Evolutionary conservation across 768 basidiomycete species (phyloP), one percentile per base, ranked within the genome.

Genomic region (Rhizopogon vinicolor): DNA sequence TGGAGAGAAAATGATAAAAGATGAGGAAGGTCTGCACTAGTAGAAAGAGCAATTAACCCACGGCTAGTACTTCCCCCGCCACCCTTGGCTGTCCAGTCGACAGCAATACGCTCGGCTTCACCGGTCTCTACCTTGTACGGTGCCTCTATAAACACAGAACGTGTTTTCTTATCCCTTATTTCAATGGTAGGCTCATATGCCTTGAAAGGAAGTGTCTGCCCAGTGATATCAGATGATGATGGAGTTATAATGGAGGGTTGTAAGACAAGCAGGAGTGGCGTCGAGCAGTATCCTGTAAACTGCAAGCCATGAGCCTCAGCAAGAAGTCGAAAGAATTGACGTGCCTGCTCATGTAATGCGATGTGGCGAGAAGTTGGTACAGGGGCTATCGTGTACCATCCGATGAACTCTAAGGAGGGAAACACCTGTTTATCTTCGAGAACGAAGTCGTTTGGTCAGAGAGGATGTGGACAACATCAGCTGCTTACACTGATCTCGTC

Each of bases 31-130:
- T 35, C 16, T 19, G 43, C 9, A 19, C 29, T 42, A 9, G 1
- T 12, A 10, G 14, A 28, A 58, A 56, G 35, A 7, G 13, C 25
- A 31, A 22, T 37, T 48, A 45, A 77, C 89, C 73, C 61, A 93
- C 93, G 74, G 59, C 85, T 91, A 13, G 85, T 90, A 42, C 86
- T 88, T 59, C 85, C 89, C 29, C 84, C 89, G 46, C 92, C 91
- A 8, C 91, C 90, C 68, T 86, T 84, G 25, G 91, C 89, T 3
- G 91, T 91, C 81, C 93, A 96, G 68, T 98, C 96, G 0, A 99
- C 97, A 6, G 97, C 97, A 59, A 99, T 98, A 40, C 97, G 86
- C 68, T 99, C 97, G 14, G 97, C 97, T 73, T 99, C 97, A 35
- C 96, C 97, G 0, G 96, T 98, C 71, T 98, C 96, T 16, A 99